Base-by-base conservation (phyloP, 2,329 filamentous ascomycete genomes). In the Arthrocladium fulminans region DNA sequence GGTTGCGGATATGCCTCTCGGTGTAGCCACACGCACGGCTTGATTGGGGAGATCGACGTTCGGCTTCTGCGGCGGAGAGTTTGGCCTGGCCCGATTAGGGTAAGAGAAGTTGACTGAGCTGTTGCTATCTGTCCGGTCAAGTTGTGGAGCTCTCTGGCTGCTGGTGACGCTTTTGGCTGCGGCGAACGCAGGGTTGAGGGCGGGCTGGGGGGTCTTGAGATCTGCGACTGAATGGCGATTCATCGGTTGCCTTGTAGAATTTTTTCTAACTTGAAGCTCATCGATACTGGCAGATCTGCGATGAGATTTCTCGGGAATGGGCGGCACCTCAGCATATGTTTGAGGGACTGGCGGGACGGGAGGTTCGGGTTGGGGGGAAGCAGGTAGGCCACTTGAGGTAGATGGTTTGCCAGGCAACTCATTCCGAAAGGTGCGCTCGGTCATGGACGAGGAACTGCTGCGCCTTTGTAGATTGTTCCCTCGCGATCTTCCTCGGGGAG, bases 351-450 rank as follows among this genome's bases (percentile, higher is more conserved):
- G 73, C 29, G 88, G 89, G 2, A 95, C 81, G 1, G 88, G 88
- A 24, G 88, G 87, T 45, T 78, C 73, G 58, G 77, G 69, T 43
- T 68, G 63, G 51, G 63, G 47, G 62, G 64, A 54, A 63, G 65
- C 62, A 38, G 65, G 65, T 49, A 65, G 61, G 48, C 73, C 72
- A 62, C 66, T 67, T 64, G 72, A 65, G 13, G 50, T 37, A 37
- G 62, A 59, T 24, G 65, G 62, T 29, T 66, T 65, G 48, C 59
- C 61, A 52, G 75, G 86, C 3, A 83, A 94, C 2, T 82, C 80
- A 10, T 84, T 84, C 57, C 89, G 81, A 65, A 96, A 95, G 1
- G 88, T 89, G 50, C 90, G 80, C 63, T 90, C 86, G 24, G 80
- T 83, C 89, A 97, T 94, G 43, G 88, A 95, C 19, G 81, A 77